Percentiles rank a stretch among this genome's conserved stretches.
Conservation (phyloP, 768 basidiomycete species). For the Russula olivacea region DNA sequence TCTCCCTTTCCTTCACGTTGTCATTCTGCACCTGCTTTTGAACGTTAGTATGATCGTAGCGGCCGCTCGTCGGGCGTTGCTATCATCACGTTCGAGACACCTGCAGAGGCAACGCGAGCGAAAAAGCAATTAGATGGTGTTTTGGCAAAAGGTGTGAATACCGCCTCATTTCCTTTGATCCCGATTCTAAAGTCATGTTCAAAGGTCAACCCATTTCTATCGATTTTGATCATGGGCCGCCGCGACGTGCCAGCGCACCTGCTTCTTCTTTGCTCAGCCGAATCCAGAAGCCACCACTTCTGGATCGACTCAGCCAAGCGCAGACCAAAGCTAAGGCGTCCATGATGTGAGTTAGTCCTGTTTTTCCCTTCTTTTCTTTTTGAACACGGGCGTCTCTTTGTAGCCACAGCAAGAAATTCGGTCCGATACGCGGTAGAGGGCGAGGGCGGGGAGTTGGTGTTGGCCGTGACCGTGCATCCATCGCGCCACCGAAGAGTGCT, state of each 20-base stretch:
- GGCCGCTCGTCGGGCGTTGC: slow-evolving; percentile 87
- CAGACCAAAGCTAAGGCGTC: slow-evolving; percentile 30
- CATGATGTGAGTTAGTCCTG: slow-evolving; percentile 13
- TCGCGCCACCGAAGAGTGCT: slow-evolving; percentile 50
- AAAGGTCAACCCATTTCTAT: slow-evolving; percentile 77
- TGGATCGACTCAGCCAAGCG: slow-evolving; percentile 55
- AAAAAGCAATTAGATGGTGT: slow-evolving; percentile 83
- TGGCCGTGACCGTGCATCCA: slow-evolving; percentile 28
- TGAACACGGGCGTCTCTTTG: not conserved
- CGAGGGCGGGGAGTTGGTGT: slow-evolving; percentile 33
- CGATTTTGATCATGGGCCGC: slow-evolving; percentile 44
- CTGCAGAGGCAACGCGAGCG: slow-evolving; percentile 72
- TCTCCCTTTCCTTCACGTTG: not conserved
- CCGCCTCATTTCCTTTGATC: slow-evolving; percentile 8
- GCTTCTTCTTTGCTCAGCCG: slow-evolving; percentile 65
- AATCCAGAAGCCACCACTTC: slow-evolving; percentile 67
- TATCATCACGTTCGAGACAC: slow-evolving; percentile 70
- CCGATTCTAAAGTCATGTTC: not conserved
- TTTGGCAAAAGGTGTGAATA: slow-evolving; percentile 69
- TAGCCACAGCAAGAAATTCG: slow-evolving; percentile 16
- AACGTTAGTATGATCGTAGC: slow-evolving; percentile 87
- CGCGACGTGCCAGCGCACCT: slow-evolving; percentile 35
- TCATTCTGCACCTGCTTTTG: slow-evolving; percentile 35
- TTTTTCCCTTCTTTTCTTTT: not conserved
- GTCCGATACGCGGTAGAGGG: slow-evolving; percentile 23